These are phyloP conservation scores for Endogone sp. DNA, from an alignment of 192 early-diverging fungal species.

Conservation along the genomic window DNA sequence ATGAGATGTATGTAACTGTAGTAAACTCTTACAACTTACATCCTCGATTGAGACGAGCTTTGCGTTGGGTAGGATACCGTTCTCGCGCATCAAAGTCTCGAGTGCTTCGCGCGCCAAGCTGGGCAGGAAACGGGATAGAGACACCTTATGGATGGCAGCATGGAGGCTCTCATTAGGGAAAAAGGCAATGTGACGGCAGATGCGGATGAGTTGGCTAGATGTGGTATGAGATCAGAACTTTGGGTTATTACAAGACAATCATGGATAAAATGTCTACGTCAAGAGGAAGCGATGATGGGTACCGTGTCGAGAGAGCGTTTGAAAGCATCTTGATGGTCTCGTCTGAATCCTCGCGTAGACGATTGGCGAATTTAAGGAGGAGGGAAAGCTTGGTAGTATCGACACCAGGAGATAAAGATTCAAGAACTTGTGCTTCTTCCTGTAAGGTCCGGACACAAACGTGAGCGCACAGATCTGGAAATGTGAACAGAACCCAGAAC, in stretches of 20 bases:
- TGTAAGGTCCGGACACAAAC: background rate
- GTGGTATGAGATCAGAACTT: background rate
- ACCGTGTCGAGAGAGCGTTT: constrained; percentile 63
- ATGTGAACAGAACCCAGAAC: background rate
- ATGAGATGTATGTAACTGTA: no score
- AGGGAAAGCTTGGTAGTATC: constrained; percentile 32
- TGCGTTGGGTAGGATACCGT: constrained; percentile 46
- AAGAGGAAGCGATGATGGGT: background rate
- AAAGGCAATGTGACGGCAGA: constrained; percentile 57
- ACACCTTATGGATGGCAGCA: constrained; percentile 57
- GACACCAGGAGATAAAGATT: constrained; percentile 48
- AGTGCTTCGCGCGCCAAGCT: constrained; percentile 57
- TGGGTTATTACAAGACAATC: background rate
- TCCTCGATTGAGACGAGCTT: constrained; percentile 18
- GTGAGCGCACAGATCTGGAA: background rate
- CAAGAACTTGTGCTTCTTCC: constrained; percentile 48
- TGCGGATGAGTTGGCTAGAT: constrained; percentile 66
- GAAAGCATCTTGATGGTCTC: constrained; percentile 55
- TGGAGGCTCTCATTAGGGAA: constrained; percentile 63
- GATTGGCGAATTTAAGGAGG: constrained; percentile 54
- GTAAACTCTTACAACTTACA: no score
- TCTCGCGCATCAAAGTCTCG: constrained; percentile 51
- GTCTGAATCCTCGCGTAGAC: constrained; percentile 52
- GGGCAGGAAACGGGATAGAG: constrained; percentile 73
- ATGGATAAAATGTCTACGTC: background rate